Evolutionary conservation across 345 rosid species (phyloP), one percentile per base, ranked within the genome.

Genomic region (Eucalyptus sp.): DNA sequence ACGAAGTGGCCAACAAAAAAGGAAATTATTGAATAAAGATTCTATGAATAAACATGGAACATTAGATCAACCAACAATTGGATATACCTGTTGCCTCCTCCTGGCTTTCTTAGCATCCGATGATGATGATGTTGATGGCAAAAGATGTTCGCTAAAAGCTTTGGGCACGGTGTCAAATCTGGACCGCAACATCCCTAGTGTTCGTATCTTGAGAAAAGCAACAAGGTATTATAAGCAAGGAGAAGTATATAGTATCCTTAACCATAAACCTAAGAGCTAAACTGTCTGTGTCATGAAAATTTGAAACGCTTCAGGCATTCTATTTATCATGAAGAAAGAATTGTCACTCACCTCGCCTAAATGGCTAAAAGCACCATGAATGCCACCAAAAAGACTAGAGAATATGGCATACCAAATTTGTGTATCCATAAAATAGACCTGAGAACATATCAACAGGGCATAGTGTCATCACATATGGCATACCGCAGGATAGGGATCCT

Each of bases 111-210:
- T 91, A 33, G 64, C 89, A 33, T 54, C 50, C 50, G 93, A 87
- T 37, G 41, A 37, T 37, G 41, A 37, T 86, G 88, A 90, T 85
- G 37, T 3, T 37, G 87, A 89, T 85, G 99, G 98, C 93, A 95
- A 94, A 90, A 97, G 98, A 90, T 49, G 91, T 66, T 86, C 54
- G 89, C 94, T 91, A 92, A 98, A 96, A 87, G 95, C 96, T 81
- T 86, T 54, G 88, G 98, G 99, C 88, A 98, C 94, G 68, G 92
- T 86, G 50, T 92, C 91, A 94, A 97, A 98, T 92, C 99, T 94
- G 86, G 99, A 96, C 89, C 97, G 94, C 91, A 98, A 89, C 99
- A 96, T 98, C 89, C 98, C 99, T 87, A 98, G 95, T 22, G 99
- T 98, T 80, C 95, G 95, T 91, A 98, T 98, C 99, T 98, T n/a